These are phyloP conservation scores for Eucalyptus regnans DNA, from an alignment of 345 rosid species.

Conservation along the genomic window DNA sequence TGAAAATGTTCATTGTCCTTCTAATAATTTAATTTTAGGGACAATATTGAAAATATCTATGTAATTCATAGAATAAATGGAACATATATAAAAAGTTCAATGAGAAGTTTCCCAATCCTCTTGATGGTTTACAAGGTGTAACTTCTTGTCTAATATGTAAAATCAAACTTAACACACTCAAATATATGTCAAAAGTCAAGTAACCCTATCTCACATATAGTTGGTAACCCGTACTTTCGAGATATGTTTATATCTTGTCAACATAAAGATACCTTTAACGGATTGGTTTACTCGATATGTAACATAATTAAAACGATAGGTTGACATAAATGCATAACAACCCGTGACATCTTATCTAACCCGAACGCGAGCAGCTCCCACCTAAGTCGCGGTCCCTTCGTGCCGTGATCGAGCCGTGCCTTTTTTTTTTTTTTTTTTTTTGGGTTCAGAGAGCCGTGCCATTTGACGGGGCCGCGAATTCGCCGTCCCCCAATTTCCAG, in stretches of 20 bases:
- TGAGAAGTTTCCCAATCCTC: neutral
- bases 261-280: neutral
- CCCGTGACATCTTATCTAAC: neutral
- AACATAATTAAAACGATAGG: fast-evolving
- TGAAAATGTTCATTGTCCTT: no score
- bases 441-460: no score
- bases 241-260: fast-evolving
- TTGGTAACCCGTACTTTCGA: fast-evolving
- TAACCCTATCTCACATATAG: fast-evolving
- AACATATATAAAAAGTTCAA: fast-evolving
- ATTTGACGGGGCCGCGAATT: no score
- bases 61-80: no score
- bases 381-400: neutral
- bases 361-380: fast-evolving
- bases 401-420: fast-evolving
- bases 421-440: no score
- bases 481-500: neutral
- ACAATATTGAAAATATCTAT: fast-evolving
- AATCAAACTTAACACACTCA: neutral
- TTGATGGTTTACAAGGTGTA: neutral
- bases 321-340: neutral
- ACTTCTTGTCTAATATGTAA: neutral
- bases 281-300: fast-evolving
- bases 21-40: no score
- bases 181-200: neutral